Base-by-base conservation (phyloP, 768 basidiomycete species). In the Kwoniella sp. region DNA sequence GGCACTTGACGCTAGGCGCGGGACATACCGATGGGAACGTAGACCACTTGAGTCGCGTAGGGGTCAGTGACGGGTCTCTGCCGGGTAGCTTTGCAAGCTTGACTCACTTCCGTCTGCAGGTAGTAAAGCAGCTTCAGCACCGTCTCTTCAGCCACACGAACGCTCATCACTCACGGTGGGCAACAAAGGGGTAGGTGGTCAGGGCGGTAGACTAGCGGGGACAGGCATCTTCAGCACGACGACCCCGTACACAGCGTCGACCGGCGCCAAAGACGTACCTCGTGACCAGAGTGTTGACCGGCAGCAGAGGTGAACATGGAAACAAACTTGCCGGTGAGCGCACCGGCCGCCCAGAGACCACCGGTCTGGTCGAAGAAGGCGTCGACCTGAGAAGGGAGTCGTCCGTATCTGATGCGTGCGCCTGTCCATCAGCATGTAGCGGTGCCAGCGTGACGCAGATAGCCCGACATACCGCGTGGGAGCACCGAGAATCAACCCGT, bases 261-360 rank as follows among this genome's bases (percentile, higher is more conserved):
- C n/a, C n/a, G n/a, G 17, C 20, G 25, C n/a, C 10, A 2, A 15
- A 14, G 7, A 52, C 56, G 43, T 47, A 63, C 60, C 55, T 69
- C 67, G 28, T 90, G 88, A 19, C 89, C 89, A 53, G 88, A 87
- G 50, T 88, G 87, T 9, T 78, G 82, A 19, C 79, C 76, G 1
- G 79, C 85, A 0, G 85, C 84, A 22, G 84, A 84, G 38, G 87
- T 81, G 76, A 89, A 90, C 34, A 83, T 74, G 15, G 83, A 79
- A 2, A 60, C 62, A 26, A 70, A 63, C 72, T 91, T 92, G 58
- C 88, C 89, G n/a, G 78, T 73, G 40, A 91, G 77, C 1, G 73
- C 77, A 17, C 87, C 69, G 20, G 59, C 34, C 5, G 55, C 56
- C 71, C 71, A 73, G 15, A 73, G 53, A 1, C 71, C 62, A 50